phyloP scores from a whole-genome alignment of 2,329 filamentous ascomycete species.

The Ophiostoma pallidulum region DNA sequence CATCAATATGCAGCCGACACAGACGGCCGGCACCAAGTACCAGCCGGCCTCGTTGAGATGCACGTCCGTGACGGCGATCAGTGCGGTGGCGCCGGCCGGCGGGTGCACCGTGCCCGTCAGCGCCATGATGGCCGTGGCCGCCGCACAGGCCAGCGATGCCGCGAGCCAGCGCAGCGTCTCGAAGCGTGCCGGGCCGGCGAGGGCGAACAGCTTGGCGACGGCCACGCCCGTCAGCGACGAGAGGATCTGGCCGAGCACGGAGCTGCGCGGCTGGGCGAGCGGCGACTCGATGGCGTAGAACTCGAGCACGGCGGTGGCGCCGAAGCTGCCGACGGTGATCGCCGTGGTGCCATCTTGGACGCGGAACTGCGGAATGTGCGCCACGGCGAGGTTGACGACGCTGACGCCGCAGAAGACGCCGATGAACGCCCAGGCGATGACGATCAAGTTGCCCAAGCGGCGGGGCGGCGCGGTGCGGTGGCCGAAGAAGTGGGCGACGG shows the following conservation, averaged over 20 bases:
- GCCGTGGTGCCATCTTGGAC: slow-evolving; percentile 37
- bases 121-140: slow-evolving; percentile 55
- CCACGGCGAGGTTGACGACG: slow-evolving; percentile 48
- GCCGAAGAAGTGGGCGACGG: slow-evolving; percentile 60
- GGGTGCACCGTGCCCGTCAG: slow-evolving; percentile 65
- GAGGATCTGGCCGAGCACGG: slow-evolving; percentile 57
- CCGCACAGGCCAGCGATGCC: slow-evolving; percentile 53
- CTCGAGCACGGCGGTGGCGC: slow-evolving; percentile 65
- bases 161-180: slow-evolving; percentile 52
- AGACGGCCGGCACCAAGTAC: slow-evolving; percentile 54
- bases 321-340: slow-evolving; percentile 61
- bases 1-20: slow-evolving; percentile 54
- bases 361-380: slow-evolving; percentile 44
- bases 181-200: slow-evolving; percentile 30
- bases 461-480: slow-evolving; percentile 36
- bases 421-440: slow-evolving; percentile 54
- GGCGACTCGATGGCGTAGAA: slow-evolving; percentile 65
- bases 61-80: slow-evolving; percentile 55
- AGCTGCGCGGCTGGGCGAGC: slow-evolving; percentile 63
- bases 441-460: slow-evolving; percentile 46
- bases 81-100: slow-evolving; percentile 63
- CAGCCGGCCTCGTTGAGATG: slow-evolving; percentile 52
- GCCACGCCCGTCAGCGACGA: slow-evolving; percentile 50
- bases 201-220: slow-evolving; percentile 55
- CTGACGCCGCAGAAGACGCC: slow-evolving; percentile 54